phyloP scores from a whole-genome alignment of 345 rosid species.

The Geranium brycei region DNA sequence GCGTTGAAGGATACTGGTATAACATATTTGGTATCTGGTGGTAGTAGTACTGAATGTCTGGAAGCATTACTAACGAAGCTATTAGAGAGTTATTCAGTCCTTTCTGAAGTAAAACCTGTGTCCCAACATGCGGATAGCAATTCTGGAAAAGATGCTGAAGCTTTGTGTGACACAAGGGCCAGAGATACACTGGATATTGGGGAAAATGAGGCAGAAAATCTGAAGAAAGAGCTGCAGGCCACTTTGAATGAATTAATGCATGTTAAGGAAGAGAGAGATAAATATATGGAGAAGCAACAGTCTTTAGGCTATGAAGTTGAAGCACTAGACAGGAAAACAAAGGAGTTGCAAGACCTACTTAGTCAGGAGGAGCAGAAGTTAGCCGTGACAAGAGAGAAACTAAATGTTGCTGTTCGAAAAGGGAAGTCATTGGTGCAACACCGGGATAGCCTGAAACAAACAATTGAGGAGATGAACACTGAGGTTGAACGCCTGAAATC shows the following conservation, averaged over 20 bases:
- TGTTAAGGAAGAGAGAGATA: conserved; percentile 65
- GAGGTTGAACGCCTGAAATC: conserved; percentile 56
- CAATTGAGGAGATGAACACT: conserved; percentile 47
- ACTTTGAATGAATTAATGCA: conserved; percentile 35
- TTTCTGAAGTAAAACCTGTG: conserved; percentile 17
- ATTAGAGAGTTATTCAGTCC: conserved; percentile 37
- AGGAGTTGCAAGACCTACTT: conserved; percentile 53
- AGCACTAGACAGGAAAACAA: conserved; percentile 37
- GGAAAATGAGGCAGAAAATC: conserved; percentile 24
- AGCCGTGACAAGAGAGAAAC: conserved; percentile 63
- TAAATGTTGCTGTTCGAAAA: conserved; percentile 89
- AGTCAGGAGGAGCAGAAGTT: conserved; percentile 81
- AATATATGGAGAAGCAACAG: conserved; percentile 41
- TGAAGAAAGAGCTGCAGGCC: conserved; percentile 59
- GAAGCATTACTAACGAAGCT: conserved; percentile 55
- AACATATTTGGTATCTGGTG: conserved; percentile 28
- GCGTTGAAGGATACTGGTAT: conserved; percentile 41
- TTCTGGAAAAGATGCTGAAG: conserved; percentile 14
- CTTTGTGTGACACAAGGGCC: conserved; percentile 24
- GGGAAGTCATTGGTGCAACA: conserved; percentile 88
- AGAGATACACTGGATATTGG: conserved; percentile 27
- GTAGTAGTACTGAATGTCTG: conserved; percentile 39
- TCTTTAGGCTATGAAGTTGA: conserved; percentile 47
- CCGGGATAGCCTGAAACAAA: conserved; percentile 68
- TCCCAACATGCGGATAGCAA: conserved; percentile 16